Conservation (phyloP, 768 basidiomycete genomes). For the Hericium alpestre region DNA sequence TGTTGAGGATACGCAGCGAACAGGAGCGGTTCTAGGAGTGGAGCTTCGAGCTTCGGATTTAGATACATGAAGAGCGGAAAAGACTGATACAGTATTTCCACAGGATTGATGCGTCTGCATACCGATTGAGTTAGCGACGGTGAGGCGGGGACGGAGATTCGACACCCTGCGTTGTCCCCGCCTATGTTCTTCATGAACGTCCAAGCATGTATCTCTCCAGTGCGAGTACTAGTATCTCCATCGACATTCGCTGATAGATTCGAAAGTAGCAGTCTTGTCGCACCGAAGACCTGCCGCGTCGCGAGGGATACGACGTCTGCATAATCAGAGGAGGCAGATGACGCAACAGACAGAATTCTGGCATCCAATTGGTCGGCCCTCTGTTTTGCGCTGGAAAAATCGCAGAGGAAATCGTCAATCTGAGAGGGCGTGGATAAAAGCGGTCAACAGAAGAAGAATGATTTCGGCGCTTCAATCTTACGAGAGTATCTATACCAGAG, state of each 20-base stretch:
- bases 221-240: too few species aligned
- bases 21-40: constrained; percentile 15
- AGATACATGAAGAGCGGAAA: constrained; percentile 44
- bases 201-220: constrained; percentile 39
- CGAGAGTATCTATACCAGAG: constrained; percentile 17
- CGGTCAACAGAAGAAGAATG: not conserved
- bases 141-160: not conserved
- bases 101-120: constrained; percentile 28
- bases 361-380: constrained; percentile 37
- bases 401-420: constrained; percentile 33
- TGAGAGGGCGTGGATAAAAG: constrained; percentile 13
- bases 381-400: constrained; percentile 33
- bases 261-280: constrained; percentile 46
- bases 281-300: constrained; percentile 41
- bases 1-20: constrained; percentile 8
- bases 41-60: constrained; percentile 36
- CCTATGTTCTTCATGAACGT: constrained; percentile 35
- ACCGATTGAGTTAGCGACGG: not conserved
- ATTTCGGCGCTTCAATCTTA: not conserved
- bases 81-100: constrained; percentile 42
- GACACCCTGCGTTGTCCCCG: not conserved
- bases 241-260: constrained; percentile 34
- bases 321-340: constrained; percentile 37
- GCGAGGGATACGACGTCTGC: constrained; percentile 41
- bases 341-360: constrained; percentile 36